Conservation (phyloP, 345 rosid species). For the Ceriops zippeliana region DNA sequence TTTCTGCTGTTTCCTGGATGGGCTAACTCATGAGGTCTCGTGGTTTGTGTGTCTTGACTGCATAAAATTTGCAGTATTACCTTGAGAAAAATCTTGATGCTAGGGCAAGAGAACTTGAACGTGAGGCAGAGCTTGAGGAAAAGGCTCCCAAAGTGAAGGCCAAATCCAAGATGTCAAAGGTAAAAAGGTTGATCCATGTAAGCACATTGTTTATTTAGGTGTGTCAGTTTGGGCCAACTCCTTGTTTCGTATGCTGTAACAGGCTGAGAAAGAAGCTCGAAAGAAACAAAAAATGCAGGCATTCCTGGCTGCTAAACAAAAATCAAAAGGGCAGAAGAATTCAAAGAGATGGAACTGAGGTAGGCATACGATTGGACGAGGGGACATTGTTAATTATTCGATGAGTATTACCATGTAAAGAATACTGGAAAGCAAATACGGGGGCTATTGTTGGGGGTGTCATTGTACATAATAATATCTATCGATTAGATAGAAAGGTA, state of each 20-base stretch:
- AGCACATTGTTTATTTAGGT: background rate
- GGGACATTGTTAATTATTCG: background rate
- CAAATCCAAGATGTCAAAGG: slow-evolving; percentile 97
- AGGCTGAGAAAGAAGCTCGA: slow-evolving; percentile 94
- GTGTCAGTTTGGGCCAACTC: background rate
- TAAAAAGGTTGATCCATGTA: slow-evolving; percentile 6
- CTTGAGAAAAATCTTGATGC: slow-evolving; percentile 94
- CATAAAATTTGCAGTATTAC: slow-evolving; percentile 57
- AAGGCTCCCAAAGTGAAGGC: slow-evolving; percentile 94
- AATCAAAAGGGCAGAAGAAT: slow-evolving; percentile 73
- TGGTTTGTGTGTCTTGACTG: background rate
- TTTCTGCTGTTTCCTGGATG: too few species aligned
- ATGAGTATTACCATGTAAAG: slow-evolving; percentile 20
- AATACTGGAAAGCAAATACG: background rate
- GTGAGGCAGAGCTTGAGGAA: slow-evolving; percentile 77
- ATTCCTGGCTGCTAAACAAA: slow-evolving; percentile 84
- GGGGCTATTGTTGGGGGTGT: background rate
- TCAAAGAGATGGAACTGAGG: slow-evolving; percentile 94
- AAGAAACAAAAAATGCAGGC: slow-evolving; percentile 91
- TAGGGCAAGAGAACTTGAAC: slow-evolving; percentile 64
- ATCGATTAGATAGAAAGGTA: too few species aligned
- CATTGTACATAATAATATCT: too few species aligned
- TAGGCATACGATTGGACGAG: background rate
- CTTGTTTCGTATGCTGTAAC: slow-evolving; percentile 2
- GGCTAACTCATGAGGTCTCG: too few species aligned